A percentile compares a stretch with the other conserved stretches of the same genome.
phyloP scores from a whole-genome alignment of 2,329 filamentous ascomycete genomes.

The Fusarium sp. region DNA sequence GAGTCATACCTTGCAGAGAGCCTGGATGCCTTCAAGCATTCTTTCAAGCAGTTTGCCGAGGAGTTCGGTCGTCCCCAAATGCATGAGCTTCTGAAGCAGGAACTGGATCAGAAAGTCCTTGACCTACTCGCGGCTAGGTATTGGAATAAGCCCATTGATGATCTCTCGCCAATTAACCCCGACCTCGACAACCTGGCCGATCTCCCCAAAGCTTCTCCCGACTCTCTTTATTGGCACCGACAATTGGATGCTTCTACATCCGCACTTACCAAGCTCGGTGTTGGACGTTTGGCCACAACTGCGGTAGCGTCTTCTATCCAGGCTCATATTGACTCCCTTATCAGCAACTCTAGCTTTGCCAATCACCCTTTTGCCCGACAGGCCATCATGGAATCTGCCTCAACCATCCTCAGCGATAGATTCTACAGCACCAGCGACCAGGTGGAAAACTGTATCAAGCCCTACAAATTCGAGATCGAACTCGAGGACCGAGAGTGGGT shows the following conservation, averaged over 20 bases:
- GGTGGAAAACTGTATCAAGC: conserved; percentile 98
- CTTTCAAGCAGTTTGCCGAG: conserved; percentile 93
- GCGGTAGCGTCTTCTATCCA: conserved; percentile 92
- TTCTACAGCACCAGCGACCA: conserved; percentile 98
- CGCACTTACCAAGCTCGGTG: conserved; percentile 90
- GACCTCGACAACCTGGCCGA: conserved; percentile 81
- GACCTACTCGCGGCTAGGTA: conserved; percentile 93
- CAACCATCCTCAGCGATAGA: conserved; percentile 89
- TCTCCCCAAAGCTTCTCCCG: conserved; percentile 85
- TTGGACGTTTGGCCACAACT: conserved; percentile 90
- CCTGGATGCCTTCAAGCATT: conserved; percentile 95
- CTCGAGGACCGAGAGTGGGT: conserved; percentile 91
- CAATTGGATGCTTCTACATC: conserved; percentile 94
- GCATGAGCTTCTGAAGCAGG: conserved; percentile 87
- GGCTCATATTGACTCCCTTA: conserved; percentile 81
- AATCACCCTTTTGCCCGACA: conserved; percentile 92
- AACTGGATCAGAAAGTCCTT: conserved; percentile 93
- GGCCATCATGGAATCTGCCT: conserved; percentile 91
- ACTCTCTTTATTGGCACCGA: conserved; percentile 91
- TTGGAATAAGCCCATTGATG: conserved; percentile 96
- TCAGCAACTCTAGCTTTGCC: conserved; percentile 85
- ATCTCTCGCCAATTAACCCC: conserved; percentile 73
- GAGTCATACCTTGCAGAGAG: conserved; percentile 97
- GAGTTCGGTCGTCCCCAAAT: conserved; percentile 91
- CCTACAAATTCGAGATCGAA: conserved; percentile 98